Evolutionary conservation across 768 basidiomycete genomes (phyloP), one percentile per base, ranked within the genome.

Genomic region (Boletus vinaceobasis): DNA sequence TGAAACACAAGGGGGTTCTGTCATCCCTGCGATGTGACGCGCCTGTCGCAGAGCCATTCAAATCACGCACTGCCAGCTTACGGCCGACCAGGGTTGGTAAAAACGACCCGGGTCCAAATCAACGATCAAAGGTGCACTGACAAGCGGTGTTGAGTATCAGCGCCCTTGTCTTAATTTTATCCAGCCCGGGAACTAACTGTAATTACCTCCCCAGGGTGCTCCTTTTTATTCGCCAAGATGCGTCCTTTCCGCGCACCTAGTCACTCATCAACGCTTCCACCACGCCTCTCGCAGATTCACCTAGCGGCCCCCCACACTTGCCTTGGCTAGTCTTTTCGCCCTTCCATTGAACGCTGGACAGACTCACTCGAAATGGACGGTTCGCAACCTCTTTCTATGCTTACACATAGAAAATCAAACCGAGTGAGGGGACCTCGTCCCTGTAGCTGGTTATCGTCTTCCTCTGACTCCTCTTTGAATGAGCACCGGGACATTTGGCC

Each of bases 381-480:
- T 45, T 39, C 57, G 17, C 48, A 43, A 2, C 43, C 55, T 17
- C 57, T 58, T 37, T 45, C 46, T 5, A 21, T 56, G 3, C 46
- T 57, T 17, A 23, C 27, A n/a, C 59, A 15, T 15, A 51, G 57
- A 45, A 65, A 19, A 29, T 50, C 59, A 13, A 36, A 46, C 31
- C 63, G 61, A 48, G 53, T 71, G 15, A 62, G 58, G 47, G 69
- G 69, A 23, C 69, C 71, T 19, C 69, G 69, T 46, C 71, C 69
- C 29, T 62, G 51, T 43, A 70, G 69, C 58, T 67, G 62, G 62
- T 19, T 56, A 21, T 51, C 64, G 10, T 43, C 55, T 29, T 51
- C 56, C 5, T 49, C 55, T 4, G 63, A 65, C 21, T 55, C 65
- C 1, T 48, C 57, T 31, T 47, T 7, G 8, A 57, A 44, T 3